Conservation (phyloP, 345 rosid genomes). For the Citrus maxima region DNA sequence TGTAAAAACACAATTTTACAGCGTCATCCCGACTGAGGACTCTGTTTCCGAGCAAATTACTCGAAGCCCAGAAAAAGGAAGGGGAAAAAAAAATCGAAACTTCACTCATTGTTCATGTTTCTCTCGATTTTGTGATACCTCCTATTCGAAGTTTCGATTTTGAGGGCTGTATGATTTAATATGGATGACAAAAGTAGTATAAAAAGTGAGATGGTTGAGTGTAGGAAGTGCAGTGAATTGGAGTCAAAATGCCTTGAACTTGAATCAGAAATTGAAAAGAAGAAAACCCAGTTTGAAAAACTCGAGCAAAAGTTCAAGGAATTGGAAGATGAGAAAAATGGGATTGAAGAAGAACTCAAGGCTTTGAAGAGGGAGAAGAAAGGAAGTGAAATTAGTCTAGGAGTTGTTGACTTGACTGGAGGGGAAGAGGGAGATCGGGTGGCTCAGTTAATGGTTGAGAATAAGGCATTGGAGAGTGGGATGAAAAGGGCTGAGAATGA, state of each 20-base stretch:
- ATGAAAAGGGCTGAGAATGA: slow-evolving; percentile 48
- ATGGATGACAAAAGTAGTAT: neutral
- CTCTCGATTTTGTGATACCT: neutral
- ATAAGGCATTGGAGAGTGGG: slow-evolving; percentile 39
- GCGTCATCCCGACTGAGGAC: neutral
- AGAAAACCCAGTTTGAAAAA: slow-evolving; percentile 28
- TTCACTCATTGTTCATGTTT: neutral
- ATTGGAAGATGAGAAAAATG: slow-evolving; percentile 34
- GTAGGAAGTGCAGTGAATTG: slow-evolving; percentile 23
- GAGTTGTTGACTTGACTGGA: slow-evolving; percentile 33
- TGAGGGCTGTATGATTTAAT: neutral
- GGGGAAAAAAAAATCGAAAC: neutral
- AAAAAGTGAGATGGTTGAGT: neutral
- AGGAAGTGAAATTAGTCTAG: slow-evolving; percentile 8
- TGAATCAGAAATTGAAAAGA: slow-evolving; percentile 37
- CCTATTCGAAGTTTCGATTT: neutral
- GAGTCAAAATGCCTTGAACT: slow-evolving; percentile 39
- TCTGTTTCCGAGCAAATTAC: neutral
- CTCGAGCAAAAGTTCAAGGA: slow-evolving; percentile 33
- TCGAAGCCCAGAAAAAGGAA: neutral
- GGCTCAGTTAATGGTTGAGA: slow-evolving; percentile 46
- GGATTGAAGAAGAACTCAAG: slow-evolving; percentile 25
- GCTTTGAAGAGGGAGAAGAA: slow-evolving; percentile 17
- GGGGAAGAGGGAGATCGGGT: slow-evolving; percentile 29
- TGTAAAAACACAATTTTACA: neutral